phyloP scores from a whole-genome alignment of 768 basidiomycete genomes.

The Auriculariales sp. region DNA sequence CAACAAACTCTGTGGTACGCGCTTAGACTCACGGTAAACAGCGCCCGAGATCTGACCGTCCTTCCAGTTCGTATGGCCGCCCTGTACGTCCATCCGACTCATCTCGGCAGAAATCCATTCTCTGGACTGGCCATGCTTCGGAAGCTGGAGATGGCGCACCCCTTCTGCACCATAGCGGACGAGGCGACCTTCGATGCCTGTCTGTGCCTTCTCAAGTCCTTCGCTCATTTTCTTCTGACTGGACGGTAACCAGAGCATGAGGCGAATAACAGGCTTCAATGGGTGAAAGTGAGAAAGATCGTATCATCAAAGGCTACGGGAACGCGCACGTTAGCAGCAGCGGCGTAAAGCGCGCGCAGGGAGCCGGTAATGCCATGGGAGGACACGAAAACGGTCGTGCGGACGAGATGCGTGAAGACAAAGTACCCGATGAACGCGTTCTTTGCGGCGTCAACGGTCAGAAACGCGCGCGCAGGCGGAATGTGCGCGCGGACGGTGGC shows the following conservation, averaged over 20 bases:
- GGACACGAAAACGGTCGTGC: not conserved
- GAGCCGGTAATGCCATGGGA: not conserved
- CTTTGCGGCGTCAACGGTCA: not conserved
- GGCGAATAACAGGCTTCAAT: slow-evolving; percentile 34
- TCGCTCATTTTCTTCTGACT: slow-evolving; percentile 39
- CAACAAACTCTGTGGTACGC: not conserved
- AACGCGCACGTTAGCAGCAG: not conserved
- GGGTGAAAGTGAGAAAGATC: slow-evolving; percentile 1
- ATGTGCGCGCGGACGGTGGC: not conserved
- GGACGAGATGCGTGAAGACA: not conserved
- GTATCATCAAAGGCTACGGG: not conserved
- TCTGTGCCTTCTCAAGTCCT: slow-evolving; percentile 50
- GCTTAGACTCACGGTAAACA: slow-evolving; percentile 55
- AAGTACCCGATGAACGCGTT: not conserved
- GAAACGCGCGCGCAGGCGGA: not conserved
- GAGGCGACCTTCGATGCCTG: slow-evolving; percentile 52
- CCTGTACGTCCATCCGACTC: slow-evolving; percentile 60
- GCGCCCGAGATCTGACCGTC: slow-evolving; percentile 71
- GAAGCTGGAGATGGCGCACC: slow-evolving; percentile 50
- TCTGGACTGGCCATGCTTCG: slow-evolving; percentile 42
- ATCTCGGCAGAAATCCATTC: slow-evolving; percentile 72
- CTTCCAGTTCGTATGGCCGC: slow-evolving; percentile 36
- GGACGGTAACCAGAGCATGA: slow-evolving; percentile 48
- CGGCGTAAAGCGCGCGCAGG: not conserved
- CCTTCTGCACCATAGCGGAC: slow-evolving; percentile 50